These are phyloP conservation scores for Wickerhamomyces strasburgensis DNA, from an alignment of 805 yeast species.

Conservation along the genomic window DNA sequence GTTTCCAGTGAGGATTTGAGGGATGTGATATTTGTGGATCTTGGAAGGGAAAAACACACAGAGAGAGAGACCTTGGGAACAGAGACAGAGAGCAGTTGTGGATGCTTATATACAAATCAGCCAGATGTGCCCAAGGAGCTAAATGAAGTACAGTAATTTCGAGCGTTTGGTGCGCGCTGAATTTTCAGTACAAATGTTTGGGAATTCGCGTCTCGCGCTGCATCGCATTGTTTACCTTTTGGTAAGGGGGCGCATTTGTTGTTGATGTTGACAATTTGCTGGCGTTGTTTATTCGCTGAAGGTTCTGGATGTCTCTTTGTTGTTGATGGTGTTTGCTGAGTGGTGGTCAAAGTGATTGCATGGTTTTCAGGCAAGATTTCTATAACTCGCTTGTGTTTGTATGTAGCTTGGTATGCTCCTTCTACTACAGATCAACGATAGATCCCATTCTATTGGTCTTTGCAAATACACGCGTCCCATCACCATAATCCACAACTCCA, in stretches of 20 bases:
- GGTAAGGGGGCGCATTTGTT: neutral
- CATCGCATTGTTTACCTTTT: slow-evolving; percentile 2
- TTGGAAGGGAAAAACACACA: neutral
- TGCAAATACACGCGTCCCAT: too few relatives aligned
- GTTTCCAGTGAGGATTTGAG: neutral
- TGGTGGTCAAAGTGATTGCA: too few relatives aligned
- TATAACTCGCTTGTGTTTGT: too few relatives aligned
- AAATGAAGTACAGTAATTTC: neutral
- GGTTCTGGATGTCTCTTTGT: neutral
- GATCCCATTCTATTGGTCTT: too few relatives aligned
- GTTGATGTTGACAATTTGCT: neutral
- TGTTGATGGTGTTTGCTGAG: neutral
- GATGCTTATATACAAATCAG: neutral
- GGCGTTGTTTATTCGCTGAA: neutral
- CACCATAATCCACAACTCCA: too few relatives aligned
- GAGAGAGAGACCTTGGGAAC: neutral
- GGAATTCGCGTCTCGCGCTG: neutral
- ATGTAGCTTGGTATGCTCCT: too few relatives aligned
- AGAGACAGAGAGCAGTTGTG: neutral
- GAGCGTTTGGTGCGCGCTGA: neutral
- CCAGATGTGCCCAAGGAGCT: neutral
- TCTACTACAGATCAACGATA: too few relatives aligned
- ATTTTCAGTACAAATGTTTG: neutral
- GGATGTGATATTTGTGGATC: neutral
- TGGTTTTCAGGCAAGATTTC: too few relatives aligned